A percentile compares a stretch with the other conserved stretches of the same genome.
phyloP scores from a whole-genome alignment of 306 rosid genomes.

The barrel medic (Medicago truncatula) region MtrunA17r5.0-ANR NC_053045.1:1327501-1328000 shows the following conservation, averaged over 20 bases:
- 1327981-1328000: no score
- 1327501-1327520: background rate
- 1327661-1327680: conserved; percentile 52
- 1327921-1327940: no score
- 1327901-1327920: no score
- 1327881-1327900: no score
- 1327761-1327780: conserved; percentile 31
- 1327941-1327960: no score
- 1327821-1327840: background rate
- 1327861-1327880: no score
- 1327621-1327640: conserved; percentile 28
- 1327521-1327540: background rate
- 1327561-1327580: background rate
- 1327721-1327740: background rate
- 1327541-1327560: background rate
- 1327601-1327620: background rate
- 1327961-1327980: no score
- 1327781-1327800: conserved; percentile 1
- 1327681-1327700: conserved; percentile 44
- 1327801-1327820: conserved; percentile 22
- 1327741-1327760: background rate
- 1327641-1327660: conserved; percentile 41
- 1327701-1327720: conserved; percentile 31
- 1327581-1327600: background rate
- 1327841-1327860: no score